A percentile compares a stretch with the other conserved stretches of the same genome.
These are phyloP conservation scores for Sporothrix pallida DNA, from an alignment of 2,329 filamentous ascomycete species.

Conservation along the genomic window DNA sequence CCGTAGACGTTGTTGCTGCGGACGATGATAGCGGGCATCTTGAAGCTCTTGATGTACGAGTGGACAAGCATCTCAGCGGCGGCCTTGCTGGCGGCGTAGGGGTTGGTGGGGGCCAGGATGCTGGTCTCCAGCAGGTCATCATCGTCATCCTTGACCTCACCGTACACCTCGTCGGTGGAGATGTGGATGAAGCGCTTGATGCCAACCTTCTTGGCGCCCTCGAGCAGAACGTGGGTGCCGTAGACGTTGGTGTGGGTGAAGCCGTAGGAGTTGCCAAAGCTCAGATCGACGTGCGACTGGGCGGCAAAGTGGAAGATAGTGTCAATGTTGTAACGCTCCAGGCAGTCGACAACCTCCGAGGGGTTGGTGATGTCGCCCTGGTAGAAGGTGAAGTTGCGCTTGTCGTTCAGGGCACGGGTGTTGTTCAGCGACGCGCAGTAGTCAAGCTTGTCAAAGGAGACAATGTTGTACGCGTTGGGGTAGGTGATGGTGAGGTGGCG, in stretches of 20 bases:
- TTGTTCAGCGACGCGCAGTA: conserved; percentile 84
- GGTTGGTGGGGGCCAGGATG: conserved; percentile 79
- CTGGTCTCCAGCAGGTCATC: conserved; percentile 75
- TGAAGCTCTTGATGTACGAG: conserved; percentile 84
- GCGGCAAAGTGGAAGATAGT: conserved; percentile 85
- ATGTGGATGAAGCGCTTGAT: conserved; percentile 80
- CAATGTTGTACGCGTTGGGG: conserved; percentile 73
- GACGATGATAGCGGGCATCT: conserved; percentile 78
- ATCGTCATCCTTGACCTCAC: conserved; percentile 74
- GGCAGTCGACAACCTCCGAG: conserved; percentile 70
- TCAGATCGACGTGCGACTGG: conserved; percentile 83
- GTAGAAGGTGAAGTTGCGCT: conserved; percentile 77
- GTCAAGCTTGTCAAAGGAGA: conserved; percentile 85
- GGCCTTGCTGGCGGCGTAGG: conserved; percentile 80
- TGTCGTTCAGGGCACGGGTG: conserved; percentile 69
- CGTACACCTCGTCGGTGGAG: conserved; percentile 85
- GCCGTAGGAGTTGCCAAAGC: conserved; percentile 80
- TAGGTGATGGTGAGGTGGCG: conserved; percentile 79
- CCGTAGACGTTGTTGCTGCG: conserved; percentile 86
- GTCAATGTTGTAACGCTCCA: conserved; percentile 75
- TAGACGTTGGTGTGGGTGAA: conserved; percentile 84
- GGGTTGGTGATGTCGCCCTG: conserved; percentile 79
- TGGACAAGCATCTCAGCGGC: conserved; percentile 86
- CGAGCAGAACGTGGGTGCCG: conserved; percentile 81
- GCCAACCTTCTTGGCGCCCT: conserved; percentile 73